phyloP scores from a whole-genome alignment of 768 basidiomycete species.

The Psilocybe cubensis region DNA sequence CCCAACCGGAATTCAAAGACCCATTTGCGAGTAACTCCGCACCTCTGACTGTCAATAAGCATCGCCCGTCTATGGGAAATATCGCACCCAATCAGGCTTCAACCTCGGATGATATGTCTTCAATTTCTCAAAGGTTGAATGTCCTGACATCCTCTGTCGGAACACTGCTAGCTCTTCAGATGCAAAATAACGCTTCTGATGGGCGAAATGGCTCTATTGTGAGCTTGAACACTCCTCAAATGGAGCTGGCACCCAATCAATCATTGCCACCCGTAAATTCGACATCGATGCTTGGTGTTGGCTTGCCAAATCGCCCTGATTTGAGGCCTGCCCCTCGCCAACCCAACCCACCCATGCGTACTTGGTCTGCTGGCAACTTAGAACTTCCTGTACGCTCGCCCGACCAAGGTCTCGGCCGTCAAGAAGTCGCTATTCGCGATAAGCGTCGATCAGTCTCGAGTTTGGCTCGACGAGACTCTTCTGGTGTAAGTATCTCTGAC shows the following conservation, averaged over 20 bases:
- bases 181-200: conserved; percentile 42
- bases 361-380: conserved; percentile 83
- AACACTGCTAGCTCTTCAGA: conserved; percentile 80
- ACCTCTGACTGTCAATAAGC: conserved; percentile 37
- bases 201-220: conserved; percentile 45
- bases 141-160: conserved; percentile 85
- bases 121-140: conserved; percentile 79
- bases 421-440: conserved; percentile 52
- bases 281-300: conserved; percentile 54
- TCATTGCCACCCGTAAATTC: conserved; percentile 39
- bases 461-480: conserved; percentile 74
- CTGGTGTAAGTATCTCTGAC: conserved; percentile 58
- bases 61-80: conserved; percentile 67
- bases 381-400: conserved; percentile 70
- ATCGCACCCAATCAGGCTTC: conserved; percentile 75
- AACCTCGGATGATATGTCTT: conserved; percentile 70
- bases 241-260: conserved; percentile 54
- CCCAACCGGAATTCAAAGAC: conserved; percentile 80
- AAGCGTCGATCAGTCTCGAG: conserved; percentile 78
- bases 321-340: conserved; percentile 60
- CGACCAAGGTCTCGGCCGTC: conserved; percentile 46
- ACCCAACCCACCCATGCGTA: conserved; percentile 74
- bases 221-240: conserved; percentile 40
- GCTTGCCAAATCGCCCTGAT: conserved; percentile 68
- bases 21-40: conserved; percentile 64